phyloP scores from a whole-genome alignment of 2,329 filamentous ascomycete genomes.

The Claviceps spartinae region DNA sequence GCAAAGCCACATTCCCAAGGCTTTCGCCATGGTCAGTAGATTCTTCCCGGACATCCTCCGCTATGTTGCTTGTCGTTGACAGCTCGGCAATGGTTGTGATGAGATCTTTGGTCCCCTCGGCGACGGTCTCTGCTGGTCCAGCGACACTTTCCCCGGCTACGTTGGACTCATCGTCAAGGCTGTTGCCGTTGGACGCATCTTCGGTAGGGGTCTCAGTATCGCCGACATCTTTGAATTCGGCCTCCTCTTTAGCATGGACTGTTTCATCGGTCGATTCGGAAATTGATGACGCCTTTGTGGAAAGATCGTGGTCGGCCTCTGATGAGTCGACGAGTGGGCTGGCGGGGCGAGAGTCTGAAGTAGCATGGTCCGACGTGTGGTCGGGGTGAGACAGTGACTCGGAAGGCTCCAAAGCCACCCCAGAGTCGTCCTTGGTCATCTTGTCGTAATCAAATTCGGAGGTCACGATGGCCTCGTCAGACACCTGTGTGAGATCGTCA shows the following conservation, averaged over 20 bases:
- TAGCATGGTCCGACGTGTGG: constrained; percentile 31
- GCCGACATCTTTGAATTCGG: constrained; percentile 6
- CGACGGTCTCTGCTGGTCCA: neutral
- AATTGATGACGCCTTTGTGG: constrained; percentile 49
- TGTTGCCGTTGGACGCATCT: neutral
- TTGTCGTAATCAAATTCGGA: constrained; percentile 13
- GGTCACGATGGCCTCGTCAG: constrained; percentile 13
- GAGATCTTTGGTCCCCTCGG: neutral
- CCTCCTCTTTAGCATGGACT: constrained; percentile 24
- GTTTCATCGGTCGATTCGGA: constrained; percentile 52
- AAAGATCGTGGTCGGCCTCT: constrained; percentile 45
- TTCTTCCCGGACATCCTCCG: neutral
- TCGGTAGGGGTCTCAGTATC: neutral
- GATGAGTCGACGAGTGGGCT: constrained; percentile 41
- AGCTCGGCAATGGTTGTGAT: neutral
- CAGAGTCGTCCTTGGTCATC: constrained; percentile 39
- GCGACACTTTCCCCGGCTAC: neutral
- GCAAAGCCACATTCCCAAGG: constrained; percentile 5
- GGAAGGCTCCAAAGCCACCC: constrained; percentile 33
- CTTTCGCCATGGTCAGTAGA: constrained; percentile 6
- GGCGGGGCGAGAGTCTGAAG: constrained; percentile 42
- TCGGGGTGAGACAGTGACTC: constrained; percentile 31
- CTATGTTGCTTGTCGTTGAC: neutral
- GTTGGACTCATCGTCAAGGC: neutral
- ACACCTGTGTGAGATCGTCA: constrained; percentile 1